phyloP scores from a whole-genome alignment of 2,329 filamentous ascomycete species.

The Pseudocercospora macadamiae region DNA sequence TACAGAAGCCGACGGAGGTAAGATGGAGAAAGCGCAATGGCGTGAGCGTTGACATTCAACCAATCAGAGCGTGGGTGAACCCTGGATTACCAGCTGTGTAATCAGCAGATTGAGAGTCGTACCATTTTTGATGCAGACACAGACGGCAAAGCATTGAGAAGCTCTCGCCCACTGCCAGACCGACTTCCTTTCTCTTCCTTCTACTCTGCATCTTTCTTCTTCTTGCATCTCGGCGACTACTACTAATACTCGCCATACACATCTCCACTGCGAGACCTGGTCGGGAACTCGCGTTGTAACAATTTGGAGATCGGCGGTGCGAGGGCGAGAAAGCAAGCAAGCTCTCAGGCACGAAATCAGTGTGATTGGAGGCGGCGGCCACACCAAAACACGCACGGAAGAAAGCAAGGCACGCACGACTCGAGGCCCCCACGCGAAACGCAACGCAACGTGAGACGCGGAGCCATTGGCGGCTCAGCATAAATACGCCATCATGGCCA shows the following conservation, averaged over 20 bases:
- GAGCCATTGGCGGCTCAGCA: not conserved
- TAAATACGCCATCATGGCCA: slow-evolving; percentile 32
- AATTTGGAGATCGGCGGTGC: not conserved
- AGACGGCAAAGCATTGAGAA: too few species aligned
- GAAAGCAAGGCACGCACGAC: not conserved
- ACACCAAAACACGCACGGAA: not conserved
- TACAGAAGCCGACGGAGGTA: not conserved
- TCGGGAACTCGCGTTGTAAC: not conserved
- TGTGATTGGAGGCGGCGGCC: not conserved
- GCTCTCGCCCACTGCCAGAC: too few species aligned
- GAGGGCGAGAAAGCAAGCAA: not conserved
- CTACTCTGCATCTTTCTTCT: too few species aligned
- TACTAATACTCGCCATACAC: too few species aligned
- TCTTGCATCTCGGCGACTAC: too few species aligned
- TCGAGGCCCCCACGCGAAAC: not conserved
- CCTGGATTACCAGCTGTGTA: too few species aligned
- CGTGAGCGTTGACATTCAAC: too few species aligned
- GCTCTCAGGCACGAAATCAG: not conserved
- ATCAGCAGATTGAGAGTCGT: too few species aligned
- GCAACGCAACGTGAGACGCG: not conserved
- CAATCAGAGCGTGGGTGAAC: too few species aligned
- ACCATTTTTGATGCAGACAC: too few species aligned
- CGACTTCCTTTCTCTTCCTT: too few species aligned
- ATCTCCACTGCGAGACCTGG: not conserved
- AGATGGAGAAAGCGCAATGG: not conserved